phyloP scores from a whole-genome alignment of 495 filamentous ascomycete species.

The Penicillium chermesinum region DNA sequence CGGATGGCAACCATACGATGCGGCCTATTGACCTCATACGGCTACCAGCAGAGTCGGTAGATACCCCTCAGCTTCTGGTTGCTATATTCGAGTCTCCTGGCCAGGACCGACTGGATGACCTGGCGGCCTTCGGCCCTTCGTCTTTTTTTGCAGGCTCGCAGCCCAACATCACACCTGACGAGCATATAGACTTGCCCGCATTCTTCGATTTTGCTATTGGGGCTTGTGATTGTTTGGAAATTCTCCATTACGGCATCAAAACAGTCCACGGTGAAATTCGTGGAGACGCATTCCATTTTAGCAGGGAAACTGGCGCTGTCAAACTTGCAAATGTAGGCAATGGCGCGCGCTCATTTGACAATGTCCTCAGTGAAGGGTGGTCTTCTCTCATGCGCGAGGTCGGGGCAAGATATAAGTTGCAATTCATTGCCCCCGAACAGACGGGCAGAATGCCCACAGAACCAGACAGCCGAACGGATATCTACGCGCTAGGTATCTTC shows the following conservation, averaged over 20 bases:
- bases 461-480: conserved; percentile 83
- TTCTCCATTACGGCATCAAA: conserved; percentile 76
- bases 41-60: conserved; percentile 57
- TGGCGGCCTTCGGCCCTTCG: conserved; percentile 73
- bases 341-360: conserved; percentile 78
- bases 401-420: conserved; percentile 76
- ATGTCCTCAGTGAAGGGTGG: conserved; percentile 83
- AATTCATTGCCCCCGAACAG: conserved; percentile 87
- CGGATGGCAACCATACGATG: conserved; percentile 66
- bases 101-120: conserved; percentile 60
- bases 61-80: conserved; percentile 60
- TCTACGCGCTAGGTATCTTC: conserved; percentile 79
- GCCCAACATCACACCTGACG: conserved; percentile 46
- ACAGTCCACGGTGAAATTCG: conserved; percentile 84
- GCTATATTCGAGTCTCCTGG: conserved; percentile 78
- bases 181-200: conserved; percentile 59
- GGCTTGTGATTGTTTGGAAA: conserved; percentile 76
- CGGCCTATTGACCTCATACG: conserved; percentile 68
- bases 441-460: conserved; percentile 85
- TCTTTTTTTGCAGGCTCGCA: conserved; percentile 53
- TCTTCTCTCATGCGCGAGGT: conserved; percentile 69
- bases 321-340: conserved; percentile 81
- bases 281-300: conserved; percentile 83
- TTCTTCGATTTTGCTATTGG: conserved; percentile 90
- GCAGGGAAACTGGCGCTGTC: conserved; percentile 58